Evolutionary conservation across 208 protist genomes (phyloP).

Genomic region (Trypanosoma theileri): DNA sequence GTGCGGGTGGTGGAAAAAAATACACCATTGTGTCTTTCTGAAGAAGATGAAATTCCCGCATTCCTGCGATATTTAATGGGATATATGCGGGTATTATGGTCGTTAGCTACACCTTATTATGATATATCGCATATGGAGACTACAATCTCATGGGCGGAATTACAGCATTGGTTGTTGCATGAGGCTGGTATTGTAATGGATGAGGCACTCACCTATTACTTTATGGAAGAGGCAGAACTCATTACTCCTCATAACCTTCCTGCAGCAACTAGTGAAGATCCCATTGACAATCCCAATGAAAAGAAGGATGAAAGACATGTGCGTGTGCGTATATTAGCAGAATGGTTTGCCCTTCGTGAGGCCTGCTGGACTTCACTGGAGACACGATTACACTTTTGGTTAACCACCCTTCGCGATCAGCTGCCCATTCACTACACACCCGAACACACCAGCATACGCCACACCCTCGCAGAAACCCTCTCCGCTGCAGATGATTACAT

Average conservation of each 20-base stretch:
- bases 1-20: neutral
- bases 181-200: conserved; percentile 4
- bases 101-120: neutral
- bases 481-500: conserved; percentile 24
- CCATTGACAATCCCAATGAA: too few species aligned
- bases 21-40: neutral
- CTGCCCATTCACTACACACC: neutral
- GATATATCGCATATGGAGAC: neutral
- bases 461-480: neutral
- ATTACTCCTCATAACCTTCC: too few species aligned
- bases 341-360: neutral
- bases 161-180: neutral
- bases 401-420: neutral
- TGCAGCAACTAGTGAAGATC: neutral
- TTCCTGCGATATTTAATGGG: conserved; percentile 15
- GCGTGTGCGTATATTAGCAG: neutral
- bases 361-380: neutral
- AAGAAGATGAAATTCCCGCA: conserved; percentile 5
- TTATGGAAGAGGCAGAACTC: neutral
- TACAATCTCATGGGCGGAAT: neutral
- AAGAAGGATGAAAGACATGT: neutral
- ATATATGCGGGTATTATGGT: conserved; percentile 5
- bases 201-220: neutral
- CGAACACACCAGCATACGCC: neutral
- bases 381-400: conserved; percentile 9